Base-by-base conservation (phyloP, 202 grass and related monocot genomes). In the Digitaria exilis region DNA sequence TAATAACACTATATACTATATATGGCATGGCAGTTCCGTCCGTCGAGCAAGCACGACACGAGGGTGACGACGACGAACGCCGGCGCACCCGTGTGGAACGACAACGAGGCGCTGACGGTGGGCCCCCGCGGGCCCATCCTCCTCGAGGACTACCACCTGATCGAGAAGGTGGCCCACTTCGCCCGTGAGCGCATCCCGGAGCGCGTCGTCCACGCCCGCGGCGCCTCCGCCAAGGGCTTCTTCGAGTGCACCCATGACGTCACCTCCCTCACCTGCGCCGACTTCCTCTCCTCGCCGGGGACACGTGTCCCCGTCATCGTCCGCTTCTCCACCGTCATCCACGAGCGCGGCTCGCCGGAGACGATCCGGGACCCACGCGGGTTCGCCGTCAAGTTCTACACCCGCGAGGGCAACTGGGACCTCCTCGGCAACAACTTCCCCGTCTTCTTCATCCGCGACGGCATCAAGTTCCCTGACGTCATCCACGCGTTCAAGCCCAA, bases 351-450 rank as follows among this genome's bases (percentile, higher is more conserved):
- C 0, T 85, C 80, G 37, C 95, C 95, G 1, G 95, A 98, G 89
- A 98, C 95, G 7, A 95, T 98, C 69, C 87, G 95, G 4, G 95
- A 98, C 89, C 95, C 95, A 51, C 95, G 95, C 10, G 95, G 95
- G 4, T 98, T 98, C 84, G 95, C 95, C 73, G 92, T 95, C 73
- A 98, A 98, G 90, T 95, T 98, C 83, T 98, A 98, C 90, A 98
- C 95, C 2, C 35, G 92, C 0, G 95, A 98, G 85, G 95, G 95
- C 2, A 98, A 98, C 69, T 98, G 92, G 92, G 95, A 98, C 90
- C 89, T 98, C 0, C 82, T 98, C 0, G 95, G 95, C 12, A 98
- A 98, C 89, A 95, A 98, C 87, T 98, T 98, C 90, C 95, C 95
- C 1, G 95, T 98, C 52, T 98, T 98, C 78, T 98, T 98, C 90